Evolutionary conservation across 345 rosid genomes (phyloP).

Genomic region (sweet orange (Citrus sinensis)): DNA sequence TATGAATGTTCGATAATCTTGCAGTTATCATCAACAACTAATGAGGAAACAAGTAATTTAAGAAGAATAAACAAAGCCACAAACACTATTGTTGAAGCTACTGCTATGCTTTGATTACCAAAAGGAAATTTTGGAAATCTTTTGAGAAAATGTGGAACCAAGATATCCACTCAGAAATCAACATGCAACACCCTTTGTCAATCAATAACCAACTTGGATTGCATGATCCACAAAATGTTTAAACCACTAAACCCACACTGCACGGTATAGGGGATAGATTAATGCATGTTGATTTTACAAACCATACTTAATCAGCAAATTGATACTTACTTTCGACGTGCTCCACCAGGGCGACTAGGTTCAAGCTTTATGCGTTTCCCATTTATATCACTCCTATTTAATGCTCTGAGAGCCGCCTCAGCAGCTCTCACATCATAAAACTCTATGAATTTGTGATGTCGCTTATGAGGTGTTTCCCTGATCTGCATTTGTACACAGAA

Average conservation of each 20-base stretch:
- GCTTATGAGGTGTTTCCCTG: slow-evolving; percentile 90
- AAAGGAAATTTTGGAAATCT: not conserved
- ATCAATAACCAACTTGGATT: not conserved
- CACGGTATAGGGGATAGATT: not conserved
- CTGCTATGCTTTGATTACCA: not conserved
- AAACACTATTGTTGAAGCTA: not conserved
- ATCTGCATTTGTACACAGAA: slow-evolving; percentile 48
- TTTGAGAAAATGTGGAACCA: not conserved
- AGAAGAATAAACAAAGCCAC: not conserved
- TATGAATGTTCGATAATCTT: not conserved
- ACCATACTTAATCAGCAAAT: not conserved
- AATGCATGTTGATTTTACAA: not conserved
- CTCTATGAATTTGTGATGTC: slow-evolving; percentile 91
- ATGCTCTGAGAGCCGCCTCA: slow-evolving; percentile 77
- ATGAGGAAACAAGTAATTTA: not conserved
- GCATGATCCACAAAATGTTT: not conserved
- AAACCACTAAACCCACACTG: not conserved
- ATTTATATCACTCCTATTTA: slow-evolving; percentile 91
- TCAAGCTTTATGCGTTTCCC: slow-evolving; percentile 97
- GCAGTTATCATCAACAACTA: not conserved
- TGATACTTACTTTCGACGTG: slow-evolving; percentile 70
- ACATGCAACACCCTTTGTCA: not conserved
- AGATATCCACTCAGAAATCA: not conserved
- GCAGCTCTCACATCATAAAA: slow-evolving; percentile 94
- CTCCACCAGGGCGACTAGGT: slow-evolving; percentile 98